These are phyloP conservation scores for Apiospora sp. DNA, from an alignment of 2,329 filamentous ascomycete species.

Conservation along the genomic window DNA sequence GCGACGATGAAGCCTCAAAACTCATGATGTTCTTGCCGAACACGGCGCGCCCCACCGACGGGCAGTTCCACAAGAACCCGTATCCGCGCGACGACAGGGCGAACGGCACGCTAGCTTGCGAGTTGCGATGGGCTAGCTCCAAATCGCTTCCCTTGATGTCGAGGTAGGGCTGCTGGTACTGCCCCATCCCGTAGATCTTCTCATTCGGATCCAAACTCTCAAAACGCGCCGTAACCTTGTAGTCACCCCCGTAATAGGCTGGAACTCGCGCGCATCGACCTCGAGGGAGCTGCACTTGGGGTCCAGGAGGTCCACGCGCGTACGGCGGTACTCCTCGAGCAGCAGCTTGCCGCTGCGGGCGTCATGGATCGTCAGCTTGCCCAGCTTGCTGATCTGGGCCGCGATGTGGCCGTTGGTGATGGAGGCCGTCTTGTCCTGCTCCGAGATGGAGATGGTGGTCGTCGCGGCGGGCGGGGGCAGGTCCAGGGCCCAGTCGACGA, in stretches of 20 bases:
- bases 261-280: conserved; percentile 65
- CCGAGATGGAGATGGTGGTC: conserved; percentile 31
- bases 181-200: conserved; percentile 73
- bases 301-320: conserved; percentile 58
- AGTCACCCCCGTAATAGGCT: conserved; percentile 59
- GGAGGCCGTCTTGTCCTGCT: conserved; percentile 42
- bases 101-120: conserved; percentile 71
- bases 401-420: conserved; percentile 58
- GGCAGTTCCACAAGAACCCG: conserved; percentile 73
- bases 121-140: conserved; percentile 72
- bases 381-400: conserved; percentile 53
- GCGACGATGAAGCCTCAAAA: conserved; percentile 67
- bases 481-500: conserved; percentile 51
- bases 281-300: conserved; percentile 66
- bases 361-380: conserved; percentile 59
- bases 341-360: conserved; percentile 51
- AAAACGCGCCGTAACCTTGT: conserved; percentile 65
- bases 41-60: conserved; percentile 65
- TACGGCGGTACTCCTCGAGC: conserved; percentile 59
- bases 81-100: conserved; percentile 67
- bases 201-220: conserved; percentile 62
- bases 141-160: conserved; percentile 69
- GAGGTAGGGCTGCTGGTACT: conserved; percentile 71
- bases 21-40: conserved; percentile 68
- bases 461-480: conserved; percentile 33